Conservation (phyloP, 139 green algal genomes). For the Haematococcus lacustris region DNA sequence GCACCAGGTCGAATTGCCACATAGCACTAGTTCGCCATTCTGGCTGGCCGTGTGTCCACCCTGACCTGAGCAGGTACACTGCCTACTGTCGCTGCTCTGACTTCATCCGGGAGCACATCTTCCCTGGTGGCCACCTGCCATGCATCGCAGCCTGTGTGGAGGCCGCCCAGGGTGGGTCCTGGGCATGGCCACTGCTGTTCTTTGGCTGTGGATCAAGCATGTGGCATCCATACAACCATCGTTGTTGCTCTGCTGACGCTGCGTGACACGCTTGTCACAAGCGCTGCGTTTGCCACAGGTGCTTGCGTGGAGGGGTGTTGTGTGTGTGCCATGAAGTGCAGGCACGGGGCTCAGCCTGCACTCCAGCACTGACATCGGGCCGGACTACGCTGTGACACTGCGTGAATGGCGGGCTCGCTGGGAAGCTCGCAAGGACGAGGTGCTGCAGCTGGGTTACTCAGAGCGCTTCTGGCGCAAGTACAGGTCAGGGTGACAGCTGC, state of each 20-base stretch:
- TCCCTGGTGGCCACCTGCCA: constrained; percentile 86
- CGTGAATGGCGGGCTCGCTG: constrained; percentile 57
- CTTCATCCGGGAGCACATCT: constrained; percentile 98
- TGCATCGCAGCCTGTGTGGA: constrained; percentile 73
- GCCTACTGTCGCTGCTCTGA: constrained; percentile 79
- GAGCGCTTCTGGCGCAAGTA: constrained; percentile 82
- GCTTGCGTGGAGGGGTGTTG: too few species aligned
- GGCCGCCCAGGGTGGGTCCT: constrained; percentile 38
- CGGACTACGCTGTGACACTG: constrained; percentile 86
- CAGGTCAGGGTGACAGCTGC: constrained; percentile 19
- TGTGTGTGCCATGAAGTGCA: too few species aligned
- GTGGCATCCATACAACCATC: too few species aligned
- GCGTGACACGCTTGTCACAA: too few species aligned
- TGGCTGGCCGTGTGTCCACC: too few species aligned
- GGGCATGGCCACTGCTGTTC: constrained; percentile 38
- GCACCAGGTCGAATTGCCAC: too few species aligned
- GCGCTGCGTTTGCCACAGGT: too few species aligned
- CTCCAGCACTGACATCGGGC: constrained; percentile 67
- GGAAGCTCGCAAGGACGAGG: constrained; percentile 36
- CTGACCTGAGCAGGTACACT: constrained; percentile 64
- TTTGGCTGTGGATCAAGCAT: too few species aligned
- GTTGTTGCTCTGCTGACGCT: too few species aligned
- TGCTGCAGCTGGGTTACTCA: constrained; percentile 62
- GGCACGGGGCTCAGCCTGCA: constrained; percentile 12
- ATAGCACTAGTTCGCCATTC: too few species aligned